Conservation (phyloP, 495 filamentous ascomycete genomes). For the Aspergillus olivimuriae region DNA sequence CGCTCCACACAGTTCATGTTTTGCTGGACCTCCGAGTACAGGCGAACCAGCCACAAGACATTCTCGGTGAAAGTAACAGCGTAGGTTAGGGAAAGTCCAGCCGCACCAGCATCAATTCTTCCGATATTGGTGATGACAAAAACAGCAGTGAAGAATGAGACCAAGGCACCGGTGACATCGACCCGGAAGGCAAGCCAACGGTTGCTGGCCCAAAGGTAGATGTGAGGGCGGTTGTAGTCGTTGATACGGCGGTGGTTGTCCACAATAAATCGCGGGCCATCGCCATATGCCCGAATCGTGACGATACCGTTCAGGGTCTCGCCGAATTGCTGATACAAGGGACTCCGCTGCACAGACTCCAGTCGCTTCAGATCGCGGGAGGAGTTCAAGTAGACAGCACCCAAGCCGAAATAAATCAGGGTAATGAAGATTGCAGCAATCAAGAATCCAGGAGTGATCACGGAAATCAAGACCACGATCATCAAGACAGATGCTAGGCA, state of each 20-base stretch:
- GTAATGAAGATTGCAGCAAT: constrained; percentile 83
- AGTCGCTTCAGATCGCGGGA: constrained; percentile 91
- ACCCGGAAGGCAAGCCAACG: constrained; percentile 93
- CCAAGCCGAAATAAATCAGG: constrained; percentile 73
- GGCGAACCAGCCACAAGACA: constrained; percentile 89
- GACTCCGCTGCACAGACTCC: constrained; percentile 90
- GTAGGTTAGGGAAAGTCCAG: constrained; percentile 94
- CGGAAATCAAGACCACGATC: constrained; percentile 84
- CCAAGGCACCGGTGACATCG: constrained; percentile 83
- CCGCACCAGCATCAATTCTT: constrained; percentile 84
- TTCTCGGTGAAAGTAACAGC: constrained; percentile 97
- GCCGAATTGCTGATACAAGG: constrained; percentile 96
- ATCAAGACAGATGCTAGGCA: constrained; percentile 72
- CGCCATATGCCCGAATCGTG: constrained; percentile 96
- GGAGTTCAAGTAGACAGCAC: constrained; percentile 81
- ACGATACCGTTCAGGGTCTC: constrained; percentile 93
- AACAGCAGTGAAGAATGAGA: constrained; percentile 88
- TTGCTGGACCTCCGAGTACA: constrained; percentile 95
- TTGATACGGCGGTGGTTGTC: constrained; percentile 91
- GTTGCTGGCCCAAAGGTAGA: constrained; percentile 96
- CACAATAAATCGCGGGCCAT: constrained; percentile 85
- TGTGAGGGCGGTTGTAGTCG: constrained; percentile 85
- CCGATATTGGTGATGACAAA: constrained; percentile 85
- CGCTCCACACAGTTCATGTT: constrained; percentile 99
- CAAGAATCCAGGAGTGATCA: constrained; percentile 89